These are phyloP conservation scores for Papilionanthe hybrid DNA, from an alignment of 116 monocot species.

Conservation along the genomic window DNA sequence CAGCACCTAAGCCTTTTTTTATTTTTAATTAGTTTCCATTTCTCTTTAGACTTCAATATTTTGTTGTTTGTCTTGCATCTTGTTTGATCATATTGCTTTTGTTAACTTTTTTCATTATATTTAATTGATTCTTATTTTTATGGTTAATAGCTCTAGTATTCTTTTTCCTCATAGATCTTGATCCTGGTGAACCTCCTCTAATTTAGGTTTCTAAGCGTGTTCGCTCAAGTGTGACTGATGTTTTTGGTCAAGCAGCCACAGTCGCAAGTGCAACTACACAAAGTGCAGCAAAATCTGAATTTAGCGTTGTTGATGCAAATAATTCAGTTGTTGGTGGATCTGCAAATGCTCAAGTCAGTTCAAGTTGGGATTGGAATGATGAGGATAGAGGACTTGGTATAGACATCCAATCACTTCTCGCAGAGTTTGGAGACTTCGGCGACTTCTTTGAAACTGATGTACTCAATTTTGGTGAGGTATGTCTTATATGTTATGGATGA, in stretches of 20 bases:
- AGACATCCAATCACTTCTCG: conserved; percentile 62
- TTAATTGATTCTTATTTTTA: background rate
- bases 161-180: background rate
- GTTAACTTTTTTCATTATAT: background rate
- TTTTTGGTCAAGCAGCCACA: conserved; percentile 49
- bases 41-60: background rate
- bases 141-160: background rate
- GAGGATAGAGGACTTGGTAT: conserved; percentile 51
- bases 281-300: conserved; percentile 36
- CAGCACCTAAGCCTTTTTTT: background rate
- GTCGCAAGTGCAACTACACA: conserved; percentile 25
- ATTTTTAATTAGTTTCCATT: background rate
- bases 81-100: background rate
- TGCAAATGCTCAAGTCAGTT: conserved; percentile 33
- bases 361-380: conserved; percentile 59
- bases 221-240: conserved; percentile 34
- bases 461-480: conserved; percentile 84
- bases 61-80: background rate
- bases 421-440: conserved; percentile 83
- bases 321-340: conserved; percentile 30
- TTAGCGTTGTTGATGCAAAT: conserved; percentile 36
- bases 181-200: background rate
- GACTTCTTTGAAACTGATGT: conserved; percentile 86
- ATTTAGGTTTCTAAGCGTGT: conserved; percentile 66
- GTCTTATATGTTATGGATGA: background rate